Base-by-base conservation (phyloP, 1,284 basidiomycete species). In the Inonotus obliquus region DNA sequence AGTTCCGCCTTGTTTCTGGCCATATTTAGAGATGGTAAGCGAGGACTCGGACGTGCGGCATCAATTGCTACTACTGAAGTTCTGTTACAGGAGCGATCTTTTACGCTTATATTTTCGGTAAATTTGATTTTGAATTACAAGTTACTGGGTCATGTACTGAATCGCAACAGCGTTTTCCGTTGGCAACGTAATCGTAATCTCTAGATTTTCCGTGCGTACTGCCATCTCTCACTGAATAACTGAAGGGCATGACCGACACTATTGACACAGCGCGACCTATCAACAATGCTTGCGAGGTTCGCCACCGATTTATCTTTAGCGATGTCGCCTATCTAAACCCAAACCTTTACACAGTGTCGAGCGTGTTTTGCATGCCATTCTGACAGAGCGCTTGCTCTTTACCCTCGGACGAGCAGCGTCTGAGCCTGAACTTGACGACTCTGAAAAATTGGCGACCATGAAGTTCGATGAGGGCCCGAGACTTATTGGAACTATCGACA, bases 101-200 rank as follows among this genome's bases (percentile, higher is more conserved):
- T 37, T 59, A 59, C 37, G 21, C 52, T 10, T 59, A 59, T 19
- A 52, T 52, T 11, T 59, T 52, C 37, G 39, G 57, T 59, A 38
- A 37, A 48, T 23, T 9, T 44, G 5, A 4, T 44, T 7, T 17
- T 5, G 1, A 44, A 7, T n/a, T 21, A n/a, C n/a, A n/a, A n/a
- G n/a, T 44, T 17, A 44, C 41, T 17, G 13, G 41, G n/a, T 21
- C n/a, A n/a, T 21, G n/a, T 6, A n/a, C 19, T 7, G 2, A 44
- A 14, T 7, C 17, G 32, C 39, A 11, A 10, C 9, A 59, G 57
- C 38, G 6, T 29, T 59, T 9, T 59, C 57, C 19, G 49, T 39
- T 10, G 57, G 48, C 14, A 59, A 59, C 25, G 47, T 59, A 13
- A 48, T 52, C 23, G 57, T 52, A 13, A 39, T 59, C 11, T 47